Percentiles rank a stretch among this genome's conserved stretches.
phyloP scores from a whole-genome alignment of 345 rosid species.

The Aquilaria yunnanensis region DNA sequence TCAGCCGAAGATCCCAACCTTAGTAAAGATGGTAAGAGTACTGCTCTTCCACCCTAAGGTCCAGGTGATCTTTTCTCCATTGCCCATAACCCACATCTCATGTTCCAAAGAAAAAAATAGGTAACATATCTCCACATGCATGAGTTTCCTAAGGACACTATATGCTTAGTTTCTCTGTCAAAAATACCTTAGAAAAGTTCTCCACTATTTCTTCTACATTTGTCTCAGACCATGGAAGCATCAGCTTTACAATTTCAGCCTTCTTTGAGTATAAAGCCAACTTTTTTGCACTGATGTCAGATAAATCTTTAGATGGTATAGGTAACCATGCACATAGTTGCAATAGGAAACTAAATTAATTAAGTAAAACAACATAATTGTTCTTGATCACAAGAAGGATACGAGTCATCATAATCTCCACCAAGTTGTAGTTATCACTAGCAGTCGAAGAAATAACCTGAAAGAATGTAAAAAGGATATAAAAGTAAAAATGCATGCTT shows the following conservation, averaged over 20 bases:
- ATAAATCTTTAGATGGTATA: slow-evolving; percentile 47
- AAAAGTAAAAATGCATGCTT: slow-evolving; percentile 49
- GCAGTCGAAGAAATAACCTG: slow-evolving; percentile 25
- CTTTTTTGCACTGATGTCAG: slow-evolving; percentile 73
- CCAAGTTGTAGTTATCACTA: slow-evolving; percentile 53
- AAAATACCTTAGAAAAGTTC: slow-evolving; percentile 75
- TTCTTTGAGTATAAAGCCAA: slow-evolving; percentile 81
- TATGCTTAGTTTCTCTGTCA: slow-evolving; percentile 5
- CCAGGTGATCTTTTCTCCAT: too few relatives aligned
- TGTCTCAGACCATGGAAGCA: slow-evolving; percentile 59
- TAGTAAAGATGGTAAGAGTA: too few relatives aligned
- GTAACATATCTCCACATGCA: too few relatives aligned
- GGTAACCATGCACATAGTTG: slow-evolving; percentile 27
- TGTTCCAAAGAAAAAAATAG: not conserved
- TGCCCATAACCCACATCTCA: too few relatives aligned
- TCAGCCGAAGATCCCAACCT: too few relatives aligned
- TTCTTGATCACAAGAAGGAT: slow-evolving; percentile 40
- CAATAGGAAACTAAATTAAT: slow-evolving; percentile 1
- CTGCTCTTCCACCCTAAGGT: too few relatives aligned
- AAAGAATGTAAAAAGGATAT: slow-evolving; percentile 76
- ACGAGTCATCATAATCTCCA: slow-evolving; percentile 84
- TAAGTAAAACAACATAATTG: not conserved
- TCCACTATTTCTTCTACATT: slow-evolving; percentile 67
- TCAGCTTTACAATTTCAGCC: slow-evolving; percentile 80
- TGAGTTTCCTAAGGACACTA: too few relatives aligned